phyloP scores from a whole-genome alignment of 106 monocot genomes.

The Dendrobium huoshanense region DNA sequence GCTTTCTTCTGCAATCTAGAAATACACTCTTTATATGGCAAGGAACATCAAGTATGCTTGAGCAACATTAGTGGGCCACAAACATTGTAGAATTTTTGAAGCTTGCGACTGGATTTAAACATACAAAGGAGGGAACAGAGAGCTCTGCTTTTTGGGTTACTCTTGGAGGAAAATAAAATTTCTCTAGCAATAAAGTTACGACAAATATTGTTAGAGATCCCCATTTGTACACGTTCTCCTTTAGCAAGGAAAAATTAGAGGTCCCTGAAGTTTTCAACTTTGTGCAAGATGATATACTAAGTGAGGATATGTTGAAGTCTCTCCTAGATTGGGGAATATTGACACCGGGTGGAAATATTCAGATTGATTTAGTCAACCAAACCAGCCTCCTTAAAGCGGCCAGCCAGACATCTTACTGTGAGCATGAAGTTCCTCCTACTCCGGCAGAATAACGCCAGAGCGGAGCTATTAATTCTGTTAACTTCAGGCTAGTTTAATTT shows the following conservation, averaged over 20 bases:
- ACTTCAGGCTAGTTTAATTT: no score
- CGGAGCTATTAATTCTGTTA: no score
- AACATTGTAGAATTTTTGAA: slow-evolving; percentile 48
- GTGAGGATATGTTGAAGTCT: slow-evolving; percentile 65
- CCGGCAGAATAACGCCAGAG: no score
- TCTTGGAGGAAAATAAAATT: slow-evolving; percentile 90
- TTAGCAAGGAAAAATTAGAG: slow-evolving; percentile 85
- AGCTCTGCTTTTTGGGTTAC: slow-evolving; percentile 99
- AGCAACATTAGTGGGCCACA: slow-evolving; percentile 56
- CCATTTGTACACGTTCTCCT: slow-evolving; percentile 75
- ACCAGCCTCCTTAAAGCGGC: no score
- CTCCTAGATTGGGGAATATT: no score
- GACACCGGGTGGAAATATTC: no score
- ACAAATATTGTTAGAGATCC: slow-evolving; percentile 80
- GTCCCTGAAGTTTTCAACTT: slow-evolving; percentile 81
- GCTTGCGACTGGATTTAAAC: slow-evolving; percentile 68
- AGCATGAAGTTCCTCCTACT: no score
- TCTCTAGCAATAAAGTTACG: slow-evolving; percentile 47
- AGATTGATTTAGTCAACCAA: no score
- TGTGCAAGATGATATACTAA: slow-evolving; percentile 83
- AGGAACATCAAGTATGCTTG: slow-evolving; percentile 38
- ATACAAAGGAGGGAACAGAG: slow-evolving; percentile 94
- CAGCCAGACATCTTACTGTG: no score
- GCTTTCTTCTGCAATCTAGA: slow-evolving; percentile 64
- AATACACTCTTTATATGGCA: slow-evolving; percentile 50